Conservation (phyloP, 805 yeast genomes). For the Vanderwaltozyma polyspora region DNA sequence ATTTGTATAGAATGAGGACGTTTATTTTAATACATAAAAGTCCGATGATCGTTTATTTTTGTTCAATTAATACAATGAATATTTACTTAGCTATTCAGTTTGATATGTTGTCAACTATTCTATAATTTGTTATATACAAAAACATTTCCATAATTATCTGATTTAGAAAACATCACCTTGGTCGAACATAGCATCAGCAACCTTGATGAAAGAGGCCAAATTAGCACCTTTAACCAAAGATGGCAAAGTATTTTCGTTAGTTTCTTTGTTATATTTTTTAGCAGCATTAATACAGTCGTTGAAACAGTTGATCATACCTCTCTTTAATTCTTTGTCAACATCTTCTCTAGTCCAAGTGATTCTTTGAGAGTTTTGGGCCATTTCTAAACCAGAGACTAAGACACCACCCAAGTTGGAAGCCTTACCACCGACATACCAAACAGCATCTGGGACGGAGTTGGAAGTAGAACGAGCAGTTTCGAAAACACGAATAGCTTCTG, state of each 20-base stretch:
- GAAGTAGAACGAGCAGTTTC: slow-evolving; percentile 61
- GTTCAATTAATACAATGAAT: too few relatives aligned
- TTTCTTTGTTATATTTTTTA: slow-evolving; percentile 60
- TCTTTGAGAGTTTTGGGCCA: slow-evolving; percentile 99
- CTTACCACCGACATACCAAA: slow-evolving; percentile 99
- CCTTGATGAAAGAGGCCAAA: slow-evolving; percentile 98
- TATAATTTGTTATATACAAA: too few relatives aligned
- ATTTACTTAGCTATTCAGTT: too few relatives aligned
- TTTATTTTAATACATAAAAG: too few relatives aligned
- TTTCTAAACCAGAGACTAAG: slow-evolving; percentile 95
- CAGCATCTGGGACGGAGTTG: slow-evolving; percentile 34
- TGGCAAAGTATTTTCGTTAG: slow-evolving; percentile 52
- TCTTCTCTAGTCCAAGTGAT: slow-evolving; percentile 82
- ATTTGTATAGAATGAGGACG: too few relatives aligned
- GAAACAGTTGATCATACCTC: slow-evolving; percentile 88
- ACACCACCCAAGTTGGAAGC: slow-evolving; percentile 99
- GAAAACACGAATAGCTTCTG: slow-evolving; percentile 90
- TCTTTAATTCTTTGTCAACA: slow-evolving; percentile 83
- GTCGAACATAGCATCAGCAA: slow-evolving; percentile 95
- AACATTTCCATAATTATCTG: too few relatives aligned
- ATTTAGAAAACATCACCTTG: slow-evolving; percentile 64
- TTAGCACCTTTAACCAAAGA: slow-evolving; percentile 97
- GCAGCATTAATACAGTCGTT: slow-evolving; percentile 88
- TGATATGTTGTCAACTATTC: too few relatives aligned
- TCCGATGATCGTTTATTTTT: too few relatives aligned